Conservation (phyloP, 768 basidiomycete genomes). For the Tubosaeta brunneosetosa region DNA sequence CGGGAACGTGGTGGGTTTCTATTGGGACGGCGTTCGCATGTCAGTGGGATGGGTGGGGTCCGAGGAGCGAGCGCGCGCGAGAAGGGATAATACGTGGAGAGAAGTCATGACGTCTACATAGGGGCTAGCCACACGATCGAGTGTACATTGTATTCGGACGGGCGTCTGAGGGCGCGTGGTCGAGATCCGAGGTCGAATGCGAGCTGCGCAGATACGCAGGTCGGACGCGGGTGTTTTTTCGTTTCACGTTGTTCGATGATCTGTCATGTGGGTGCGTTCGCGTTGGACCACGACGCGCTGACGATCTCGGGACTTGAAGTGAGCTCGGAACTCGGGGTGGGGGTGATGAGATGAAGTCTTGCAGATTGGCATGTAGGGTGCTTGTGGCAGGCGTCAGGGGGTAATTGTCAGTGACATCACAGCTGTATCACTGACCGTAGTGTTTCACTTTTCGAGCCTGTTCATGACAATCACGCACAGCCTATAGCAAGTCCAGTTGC, state of each 20-base stretch:
- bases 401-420: too few relatives aligned
- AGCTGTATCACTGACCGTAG: too few relatives aligned
- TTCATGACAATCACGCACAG: too few relatives aligned
- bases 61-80: not conserved
- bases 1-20: not conserved
- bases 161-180: not conserved
- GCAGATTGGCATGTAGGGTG: too few relatives aligned
- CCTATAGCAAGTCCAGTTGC: too few relatives aligned
- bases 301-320: not conserved
- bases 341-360: too few relatives aligned
- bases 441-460: too few relatives aligned
- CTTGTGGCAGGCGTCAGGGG: too few relatives aligned
- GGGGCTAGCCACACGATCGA: too few relatives aligned
- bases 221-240: not conserved
- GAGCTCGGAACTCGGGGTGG: too few relatives aligned
- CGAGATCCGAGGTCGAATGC: not conserved
- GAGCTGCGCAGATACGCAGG: not conserved
- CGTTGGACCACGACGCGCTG: not conserved
- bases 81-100: not conserved
- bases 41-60: not conserved
- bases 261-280: not conserved
- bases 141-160: too few relatives aligned
- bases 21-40: not conserved
- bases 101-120: too few relatives aligned
- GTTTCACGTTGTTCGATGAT: not conserved